A percentile compares a stretch with the other conserved stretches of the same genome.
These are phyloP conservation scores for Albizia julibrissin DNA, from an alignment of 306 rosid genomes.

Conservation along the genomic window DNA sequence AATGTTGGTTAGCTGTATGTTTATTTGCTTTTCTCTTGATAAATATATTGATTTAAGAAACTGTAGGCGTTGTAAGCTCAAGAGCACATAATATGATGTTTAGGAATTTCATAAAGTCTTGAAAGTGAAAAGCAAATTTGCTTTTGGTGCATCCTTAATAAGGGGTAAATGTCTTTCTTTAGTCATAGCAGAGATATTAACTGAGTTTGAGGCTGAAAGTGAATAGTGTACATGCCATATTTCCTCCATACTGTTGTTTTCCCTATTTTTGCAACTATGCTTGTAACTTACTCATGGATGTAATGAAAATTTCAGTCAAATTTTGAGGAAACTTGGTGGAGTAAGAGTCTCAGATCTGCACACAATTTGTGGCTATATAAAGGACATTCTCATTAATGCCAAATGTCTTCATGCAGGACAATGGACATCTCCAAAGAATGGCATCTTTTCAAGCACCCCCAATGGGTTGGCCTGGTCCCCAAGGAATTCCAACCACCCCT, in stretches of 20 bases:
- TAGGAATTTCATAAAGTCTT: background rate
- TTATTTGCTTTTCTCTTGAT: background rate
- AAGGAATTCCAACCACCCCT: conserved; percentile 75
- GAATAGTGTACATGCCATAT: background rate
- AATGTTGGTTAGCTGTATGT: background rate
- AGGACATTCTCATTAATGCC: conserved; percentile 20
- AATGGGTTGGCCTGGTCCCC: conserved; percentile 74
- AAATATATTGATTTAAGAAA: background rate
- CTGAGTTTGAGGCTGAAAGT: background rate
- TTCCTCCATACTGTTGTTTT: background rate
- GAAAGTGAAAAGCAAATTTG: background rate
- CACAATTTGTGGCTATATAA: conserved; percentile 17
- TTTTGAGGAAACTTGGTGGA: conserved; percentile 27
- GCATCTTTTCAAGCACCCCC: conserved; percentile 62
- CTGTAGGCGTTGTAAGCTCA: background rate
- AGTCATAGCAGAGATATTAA: background rate
- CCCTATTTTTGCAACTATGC: background rate
- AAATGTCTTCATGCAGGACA: conserved; percentile 54
- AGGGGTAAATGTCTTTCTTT: background rate
- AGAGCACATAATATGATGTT: background rate
- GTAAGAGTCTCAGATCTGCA: conserved; percentile 23
- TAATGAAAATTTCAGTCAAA: background rate
- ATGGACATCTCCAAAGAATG: conserved; percentile 62
- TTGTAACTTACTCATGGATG: background rate
- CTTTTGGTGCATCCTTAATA: background rate